Conservation (phyloP, 805 yeast genomes). For the Cyberlindnera samutprakarnensis region DNA sequence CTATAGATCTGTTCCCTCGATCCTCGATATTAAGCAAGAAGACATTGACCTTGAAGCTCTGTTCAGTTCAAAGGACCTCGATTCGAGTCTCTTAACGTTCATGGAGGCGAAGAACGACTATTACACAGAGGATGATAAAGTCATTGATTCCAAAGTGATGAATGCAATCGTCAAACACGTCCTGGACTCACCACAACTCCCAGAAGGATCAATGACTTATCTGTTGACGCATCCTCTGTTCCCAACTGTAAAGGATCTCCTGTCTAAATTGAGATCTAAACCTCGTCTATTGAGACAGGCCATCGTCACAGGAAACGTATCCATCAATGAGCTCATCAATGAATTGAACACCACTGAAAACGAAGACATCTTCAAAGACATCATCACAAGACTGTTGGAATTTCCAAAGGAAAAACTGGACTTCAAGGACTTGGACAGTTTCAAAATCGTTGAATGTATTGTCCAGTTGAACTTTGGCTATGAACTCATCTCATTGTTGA, state of each 20-base stretch:
- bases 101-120: constrained; percentile 34
- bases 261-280: constrained; percentile 42
- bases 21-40: constrained; percentile 19
- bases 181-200: constrained; percentile 21
- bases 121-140: constrained; percentile 59
- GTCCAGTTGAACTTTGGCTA: constrained; percentile 44
- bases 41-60: constrained; percentile 15
- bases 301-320: constrained; percentile 65
- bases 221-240: constrained; percentile 83
- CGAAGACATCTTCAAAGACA: constrained; percentile 60
- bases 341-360: constrained; percentile 51
- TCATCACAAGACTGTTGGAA: constrained; percentile 54
- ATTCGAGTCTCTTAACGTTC: constrained; percentile 23
- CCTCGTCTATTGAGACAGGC: constrained; percentile 76
- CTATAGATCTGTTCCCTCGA: constrained; percentile 17
- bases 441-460: constrained; percentile 37
- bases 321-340: constrained; percentile 52
- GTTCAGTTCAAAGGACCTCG: constrained; percentile 23
- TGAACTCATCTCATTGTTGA: constrained; percentile 53
- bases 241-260: constrained; percentile 57
- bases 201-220: constrained; percentile 54
- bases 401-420: constrained; percentile 39
- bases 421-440: constrained; percentile 23
- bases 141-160: constrained; percentile 53
- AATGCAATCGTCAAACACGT: constrained; percentile 36